phyloP scores from a whole-genome alignment of 148 eudicot species.

The Beta vulgaris region DNA sequence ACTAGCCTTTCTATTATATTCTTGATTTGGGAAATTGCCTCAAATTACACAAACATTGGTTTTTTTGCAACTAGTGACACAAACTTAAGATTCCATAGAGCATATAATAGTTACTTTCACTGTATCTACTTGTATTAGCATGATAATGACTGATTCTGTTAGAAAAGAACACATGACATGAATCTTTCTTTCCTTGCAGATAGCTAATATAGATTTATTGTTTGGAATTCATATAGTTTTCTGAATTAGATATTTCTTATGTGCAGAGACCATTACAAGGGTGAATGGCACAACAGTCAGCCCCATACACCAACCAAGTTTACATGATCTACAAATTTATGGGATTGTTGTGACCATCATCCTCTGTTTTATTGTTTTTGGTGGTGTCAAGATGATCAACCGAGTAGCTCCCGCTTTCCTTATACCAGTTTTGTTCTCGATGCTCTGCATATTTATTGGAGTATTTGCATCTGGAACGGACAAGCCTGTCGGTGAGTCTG shows the following conservation, averaged over 20 bases:
- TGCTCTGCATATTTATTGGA: slow-evolving; percentile 85
- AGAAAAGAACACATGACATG: background rate
- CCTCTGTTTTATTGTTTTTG: slow-evolving; percentile 91
- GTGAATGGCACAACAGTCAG: slow-evolving; percentile 72
- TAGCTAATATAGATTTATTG: background rate
- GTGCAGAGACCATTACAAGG: slow-evolving; percentile 62
- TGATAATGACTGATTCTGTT: background rate
- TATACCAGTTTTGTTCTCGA: slow-evolving; percentile 85
- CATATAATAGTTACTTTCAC: background rate
- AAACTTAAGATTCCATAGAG: background rate
- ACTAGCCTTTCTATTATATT: background rate
- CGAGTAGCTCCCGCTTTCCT: slow-evolving; percentile 97
- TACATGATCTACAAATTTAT: slow-evolving; percentile 95
- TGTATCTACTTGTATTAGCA: background rate
- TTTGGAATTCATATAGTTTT: background rate
- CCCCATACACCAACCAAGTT: slow-evolving; percentile 69
- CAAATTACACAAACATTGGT: background rate
- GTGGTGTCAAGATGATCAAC: slow-evolving; percentile 98
- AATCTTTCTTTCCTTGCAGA: background rate
- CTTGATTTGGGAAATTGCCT: background rate
- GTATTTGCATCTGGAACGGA: slow-evolving; percentile 64
- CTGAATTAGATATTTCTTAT: slow-evolving; percentile 2
- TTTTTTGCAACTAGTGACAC: background rate
- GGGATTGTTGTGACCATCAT: slow-evolving; percentile 91
- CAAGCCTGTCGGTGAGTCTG: slow-evolving; percentile 61